Evolutionary conservation across 768 basidiomycete species (phyloP).

Genomic region (Chalciporus sphaerocephalus): DNA sequence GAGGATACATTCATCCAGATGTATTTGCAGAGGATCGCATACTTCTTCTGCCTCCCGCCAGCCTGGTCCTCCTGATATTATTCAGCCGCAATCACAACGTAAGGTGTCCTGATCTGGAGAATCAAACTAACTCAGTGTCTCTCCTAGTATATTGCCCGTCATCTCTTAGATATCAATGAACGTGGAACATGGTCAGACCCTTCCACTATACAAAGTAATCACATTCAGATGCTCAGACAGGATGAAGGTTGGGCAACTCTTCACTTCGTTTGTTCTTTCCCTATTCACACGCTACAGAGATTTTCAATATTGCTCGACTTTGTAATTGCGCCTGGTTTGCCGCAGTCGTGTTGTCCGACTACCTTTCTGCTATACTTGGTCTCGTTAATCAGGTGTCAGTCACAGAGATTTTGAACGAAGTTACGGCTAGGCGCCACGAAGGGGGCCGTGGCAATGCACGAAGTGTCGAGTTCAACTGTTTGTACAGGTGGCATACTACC

Average conservation of each 20-base stretch:
- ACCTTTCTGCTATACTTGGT: constrained; percentile 76
- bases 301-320: constrained; percentile 77
- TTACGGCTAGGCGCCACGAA: too few species aligned
- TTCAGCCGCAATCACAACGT: constrained; percentile 91
- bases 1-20: constrained; percentile 67
- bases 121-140: background rate
- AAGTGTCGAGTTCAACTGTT: constrained; percentile 85
- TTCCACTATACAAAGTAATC: constrained; percentile 32
- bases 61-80: constrained; percentile 66
- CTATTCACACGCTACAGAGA: constrained; percentile 37
- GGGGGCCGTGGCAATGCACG: constrained; percentile 71
- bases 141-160: constrained; percentile 71
- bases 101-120: constrained; percentile 17
- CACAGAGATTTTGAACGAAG: constrained; percentile 63
- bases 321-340: constrained; percentile 82
- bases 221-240: constrained; percentile 42
- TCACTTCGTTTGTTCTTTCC: background rate
- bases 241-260: constrained; percentile 43
- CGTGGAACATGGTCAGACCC: constrained; percentile 61
- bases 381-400: constrained; percentile 68
- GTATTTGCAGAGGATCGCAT: constrained; percentile 76
- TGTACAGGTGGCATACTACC: constrained; percentile 87
- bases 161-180: constrained; percentile 78
- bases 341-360: constrained; percentile 74
- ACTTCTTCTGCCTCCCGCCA: constrained; percentile 70